Evolutionary conservation across 768 basidiomycete genomes (phyloP).

Genomic region (Lentinula edodes): DNA sequence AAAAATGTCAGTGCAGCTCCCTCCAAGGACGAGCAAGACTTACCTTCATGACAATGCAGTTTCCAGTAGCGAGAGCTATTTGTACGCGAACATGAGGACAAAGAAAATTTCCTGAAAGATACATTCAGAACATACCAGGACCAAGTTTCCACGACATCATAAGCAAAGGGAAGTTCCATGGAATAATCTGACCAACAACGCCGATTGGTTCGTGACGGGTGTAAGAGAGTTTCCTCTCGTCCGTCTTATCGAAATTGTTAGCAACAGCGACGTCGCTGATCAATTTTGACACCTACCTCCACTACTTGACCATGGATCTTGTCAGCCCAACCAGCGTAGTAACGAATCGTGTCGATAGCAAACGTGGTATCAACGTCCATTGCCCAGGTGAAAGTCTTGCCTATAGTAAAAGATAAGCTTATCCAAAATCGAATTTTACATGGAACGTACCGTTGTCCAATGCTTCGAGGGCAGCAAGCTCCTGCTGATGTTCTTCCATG

Average conservation of each 20-base stretch:
- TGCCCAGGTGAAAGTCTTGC: constrained; percentile 18
- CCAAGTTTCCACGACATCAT: constrained; percentile 61
- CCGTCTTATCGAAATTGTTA: constrained; percentile 5
- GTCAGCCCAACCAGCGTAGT: constrained; percentile 53
- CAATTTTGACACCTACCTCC: constrained; percentile 10
- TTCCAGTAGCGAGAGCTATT: constrained; percentile 55
- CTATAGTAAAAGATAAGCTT: constrained; percentile 6
- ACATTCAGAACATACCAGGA: constrained; percentile 21
- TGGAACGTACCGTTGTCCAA: constrained; percentile 30
- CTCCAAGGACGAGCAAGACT: neutral
- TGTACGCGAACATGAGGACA: constrained; percentile 39
- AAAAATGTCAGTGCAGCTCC: neutral
- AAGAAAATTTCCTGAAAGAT: constrained; percentile 23
- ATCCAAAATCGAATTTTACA: no score
- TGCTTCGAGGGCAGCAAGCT: constrained; percentile 41
- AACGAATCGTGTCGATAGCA: constrained; percentile 29
- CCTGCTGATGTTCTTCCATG: constrained; percentile 38
- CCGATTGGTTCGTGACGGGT: constrained; percentile 60
- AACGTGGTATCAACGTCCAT: constrained; percentile 11
- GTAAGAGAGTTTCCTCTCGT: constrained; percentile 42
- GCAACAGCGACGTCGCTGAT: neutral
- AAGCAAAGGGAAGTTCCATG: constrained; percentile 6
- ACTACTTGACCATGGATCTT: constrained; percentile 42
- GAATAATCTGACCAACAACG: constrained; percentile 45
- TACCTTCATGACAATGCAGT: constrained; percentile 42